A percentile compares a stretch with the other conserved stretches of the same genome.
Conservation (phyloP, 352 stramenopile species). For the Pythium phragmiticola region DNA sequence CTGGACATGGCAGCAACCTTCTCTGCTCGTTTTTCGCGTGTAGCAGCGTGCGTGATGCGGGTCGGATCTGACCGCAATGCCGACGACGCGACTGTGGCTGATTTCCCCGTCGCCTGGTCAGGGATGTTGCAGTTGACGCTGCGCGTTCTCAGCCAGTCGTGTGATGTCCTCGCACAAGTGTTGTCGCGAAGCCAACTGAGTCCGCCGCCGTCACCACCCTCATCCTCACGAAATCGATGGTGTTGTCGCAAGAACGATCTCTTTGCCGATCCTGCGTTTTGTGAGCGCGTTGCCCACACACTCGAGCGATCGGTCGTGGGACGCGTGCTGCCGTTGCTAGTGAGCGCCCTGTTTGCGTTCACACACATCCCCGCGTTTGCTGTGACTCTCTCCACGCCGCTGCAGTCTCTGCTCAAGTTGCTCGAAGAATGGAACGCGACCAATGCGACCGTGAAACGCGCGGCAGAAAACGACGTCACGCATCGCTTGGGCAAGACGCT, state of each 20-base stretch:
- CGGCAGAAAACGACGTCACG: conserved; percentile 6
- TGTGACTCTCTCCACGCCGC: conserved; percentile 5
- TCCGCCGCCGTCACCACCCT: neutral
- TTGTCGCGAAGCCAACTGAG: conserved; percentile 16
- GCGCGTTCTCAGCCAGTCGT: conserved; percentile 1
- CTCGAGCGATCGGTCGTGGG: conserved; percentile 19
- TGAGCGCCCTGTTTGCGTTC: conserved; percentile 15
- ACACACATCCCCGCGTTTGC: conserved; percentile 21
- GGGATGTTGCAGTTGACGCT: conserved; percentile 12
- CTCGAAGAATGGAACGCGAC: conserved; percentile 23
- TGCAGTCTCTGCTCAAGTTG: conserved; percentile 12
- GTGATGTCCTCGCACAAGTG: conserved; percentile 14
- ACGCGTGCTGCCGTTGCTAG: conserved; percentile 15
- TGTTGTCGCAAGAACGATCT: neutral
- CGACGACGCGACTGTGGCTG: neutral
- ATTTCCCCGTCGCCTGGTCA: conserved; percentile 20
- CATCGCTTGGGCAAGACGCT: conserved; percentile 12
- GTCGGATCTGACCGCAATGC: neutral
- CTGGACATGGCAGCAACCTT: neutral
- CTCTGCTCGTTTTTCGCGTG: neutral
- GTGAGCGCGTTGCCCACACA: neutral
- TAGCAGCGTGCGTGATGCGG: conserved; percentile 5
- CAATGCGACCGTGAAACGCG: neutral
- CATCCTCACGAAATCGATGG: neutral
- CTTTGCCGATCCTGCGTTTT: conserved; percentile 9